Conservation (phyloP, 257 asterid genomes). For the Jacaranda mimosifolia region DNA sequence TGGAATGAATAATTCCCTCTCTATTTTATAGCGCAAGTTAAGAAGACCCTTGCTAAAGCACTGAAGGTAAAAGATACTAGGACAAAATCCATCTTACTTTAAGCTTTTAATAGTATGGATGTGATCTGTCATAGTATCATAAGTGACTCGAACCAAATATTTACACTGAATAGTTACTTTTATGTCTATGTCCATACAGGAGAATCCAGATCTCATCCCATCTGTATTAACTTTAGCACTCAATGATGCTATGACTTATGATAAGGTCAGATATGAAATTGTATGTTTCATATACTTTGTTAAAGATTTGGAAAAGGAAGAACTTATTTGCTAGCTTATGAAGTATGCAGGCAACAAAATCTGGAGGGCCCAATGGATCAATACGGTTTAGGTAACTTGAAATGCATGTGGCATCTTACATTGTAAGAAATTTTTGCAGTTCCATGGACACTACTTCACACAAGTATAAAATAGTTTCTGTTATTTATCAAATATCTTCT, state of each 20-base stretch:
- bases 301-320: constrained; percentile 29
- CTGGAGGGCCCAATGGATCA: constrained; percentile 98
- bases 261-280: constrained; percentile 73
- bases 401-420: constrained; percentile 21
- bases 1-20: constrained; percentile 21
- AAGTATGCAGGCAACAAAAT: constrained; percentile 83
- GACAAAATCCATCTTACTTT: constrained; percentile 12
- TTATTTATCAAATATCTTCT: constrained; percentile 2
- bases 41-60: constrained; percentile 55
- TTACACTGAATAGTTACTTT: constrained; percentile 2
- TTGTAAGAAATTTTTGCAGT: constrained; percentile 11
- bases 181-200: constrained; percentile 53
- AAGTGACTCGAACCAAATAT: constrained; percentile 7
- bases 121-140: constrained; percentile 9
- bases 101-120: constrained; percentile 14
- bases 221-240: constrained; percentile 82
- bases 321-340: constrained; percentile 42
- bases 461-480: constrained; percentile 13
- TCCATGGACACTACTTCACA: constrained; percentile 8
- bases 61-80: constrained; percentile 63
- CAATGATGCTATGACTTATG: constrained; percentile 88
- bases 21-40: constrained; percentile 68
- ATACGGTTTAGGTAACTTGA: constrained; percentile 85
- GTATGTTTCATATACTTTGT: constrained; percentile 28
- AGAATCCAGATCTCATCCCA: constrained; percentile 71